Evolutionary conservation across 2,329 filamentous ascomycete genomes (phyloP).

Genomic region (Drechslerella dactyloides): DNA sequence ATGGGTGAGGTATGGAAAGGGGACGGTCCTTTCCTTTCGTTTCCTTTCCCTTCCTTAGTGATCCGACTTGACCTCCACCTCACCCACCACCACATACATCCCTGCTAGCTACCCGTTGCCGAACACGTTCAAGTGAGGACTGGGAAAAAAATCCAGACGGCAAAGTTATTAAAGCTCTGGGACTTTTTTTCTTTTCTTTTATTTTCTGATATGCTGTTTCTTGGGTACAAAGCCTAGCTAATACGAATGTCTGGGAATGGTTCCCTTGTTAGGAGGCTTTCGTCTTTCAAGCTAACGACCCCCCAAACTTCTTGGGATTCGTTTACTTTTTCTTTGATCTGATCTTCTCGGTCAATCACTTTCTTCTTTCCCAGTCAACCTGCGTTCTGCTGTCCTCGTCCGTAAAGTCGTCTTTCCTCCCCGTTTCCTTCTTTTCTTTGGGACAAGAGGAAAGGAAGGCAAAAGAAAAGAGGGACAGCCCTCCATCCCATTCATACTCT

Average conservation of each 20-base stretch:
- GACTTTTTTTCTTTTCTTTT: slow-evolving; percentile 5
- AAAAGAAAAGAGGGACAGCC: not conserved
- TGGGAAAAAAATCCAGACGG: slow-evolving; percentile 33
- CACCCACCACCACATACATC: slow-evolving; percentile 33
- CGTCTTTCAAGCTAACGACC: slow-evolving; percentile 31
- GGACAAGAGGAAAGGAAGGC: slow-evolving; percentile 7
- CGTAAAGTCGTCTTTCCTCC: slow-evolving; percentile 10
- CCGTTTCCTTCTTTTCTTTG: slow-evolving; percentile 22
- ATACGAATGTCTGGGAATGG: slow-evolving; percentile 49
- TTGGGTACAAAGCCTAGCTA: slow-evolving; percentile 34
- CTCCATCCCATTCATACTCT: slow-evolving; percentile 31
- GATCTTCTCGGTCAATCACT: slow-evolving; percentile 39
- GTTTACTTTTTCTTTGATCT: slow-evolving; percentile 46
- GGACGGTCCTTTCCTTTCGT: slow-evolving; percentile 49
- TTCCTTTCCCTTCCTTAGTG: slow-evolving; percentile 20
- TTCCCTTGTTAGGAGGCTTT: slow-evolving; percentile 47
- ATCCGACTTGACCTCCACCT: slow-evolving; percentile 9
- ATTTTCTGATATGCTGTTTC: slow-evolving; percentile 33
- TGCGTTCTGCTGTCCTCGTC: slow-evolving; percentile 25
- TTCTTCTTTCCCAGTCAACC: slow-evolving; percentile 35
- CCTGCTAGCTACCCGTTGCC: slow-evolving; percentile 50
- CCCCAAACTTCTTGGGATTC: slow-evolving; percentile 37
- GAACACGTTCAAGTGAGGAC: slow-evolving; percentile 49
- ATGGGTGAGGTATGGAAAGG: slow-evolving; percentile 46
- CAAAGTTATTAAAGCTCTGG: slow-evolving; percentile 47